phyloP scores from a whole-genome alignment of 768 basidiomycete species.

The Mycena alexandri region DNA sequence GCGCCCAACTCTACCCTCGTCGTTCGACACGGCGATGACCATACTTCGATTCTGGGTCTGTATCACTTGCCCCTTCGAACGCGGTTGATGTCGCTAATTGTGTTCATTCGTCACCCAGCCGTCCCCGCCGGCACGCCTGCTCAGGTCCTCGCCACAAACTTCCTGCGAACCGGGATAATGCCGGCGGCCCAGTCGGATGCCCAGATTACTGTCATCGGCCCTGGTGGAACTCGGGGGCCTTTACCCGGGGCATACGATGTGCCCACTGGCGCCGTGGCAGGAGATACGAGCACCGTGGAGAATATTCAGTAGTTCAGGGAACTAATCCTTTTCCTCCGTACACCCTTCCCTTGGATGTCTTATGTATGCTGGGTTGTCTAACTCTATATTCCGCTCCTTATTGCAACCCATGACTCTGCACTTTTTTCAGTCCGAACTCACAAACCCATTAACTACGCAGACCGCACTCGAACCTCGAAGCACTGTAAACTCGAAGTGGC shows the following conservation, averaged over 20 bases:
- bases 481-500: too few species aligned
- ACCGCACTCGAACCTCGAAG: too few species aligned
- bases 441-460: too few species aligned
- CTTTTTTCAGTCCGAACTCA: too few species aligned
- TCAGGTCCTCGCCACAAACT: background rate
- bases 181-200: slow-evolving; percentile 10
- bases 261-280: slow-evolving; percentile 22
- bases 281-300: slow-evolving; percentile 25
- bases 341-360: too few species aligned
- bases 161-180: slow-evolving; percentile 24
- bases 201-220: slow-evolving; percentile 21
- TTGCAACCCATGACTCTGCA: too few species aligned
- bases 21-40: slow-evolving; percentile 35
- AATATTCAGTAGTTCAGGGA: background rate
- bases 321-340: too few species aligned
- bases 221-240: slow-evolving; percentile 21
- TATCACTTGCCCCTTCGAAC: background rate
- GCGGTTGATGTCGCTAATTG: background rate
- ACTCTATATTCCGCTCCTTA: too few species aligned
- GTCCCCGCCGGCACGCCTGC: too few species aligned
- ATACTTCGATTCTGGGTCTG: slow-evolving; percentile 34
- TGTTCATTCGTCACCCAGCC: background rate
- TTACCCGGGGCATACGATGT: slow-evolving; percentile 28
- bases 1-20: slow-evolving; percentile 31
- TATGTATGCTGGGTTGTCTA: too few species aligned